Evolutionary conservation across 345 rosid genomes (phyloP).

Genomic region (Lagerstroemia speciosa): DNA sequence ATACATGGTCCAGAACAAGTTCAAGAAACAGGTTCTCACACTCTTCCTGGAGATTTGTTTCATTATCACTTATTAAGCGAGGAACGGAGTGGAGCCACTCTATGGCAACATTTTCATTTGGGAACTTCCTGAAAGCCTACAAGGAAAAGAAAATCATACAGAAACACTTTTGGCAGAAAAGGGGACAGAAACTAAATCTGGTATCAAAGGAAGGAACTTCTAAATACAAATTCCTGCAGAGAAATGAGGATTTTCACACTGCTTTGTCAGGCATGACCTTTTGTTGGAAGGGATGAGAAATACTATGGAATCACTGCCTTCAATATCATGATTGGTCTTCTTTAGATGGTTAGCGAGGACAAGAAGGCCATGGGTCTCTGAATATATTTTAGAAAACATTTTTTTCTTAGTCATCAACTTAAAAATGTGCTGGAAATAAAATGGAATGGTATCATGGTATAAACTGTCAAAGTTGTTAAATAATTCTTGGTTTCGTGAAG

Average conservation of each 20-base stretch:
- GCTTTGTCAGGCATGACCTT: background rate
- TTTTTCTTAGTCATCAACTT: background rate
- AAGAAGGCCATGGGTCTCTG: background rate
- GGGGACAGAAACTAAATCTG: background rate
- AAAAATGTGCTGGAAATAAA: background rate
- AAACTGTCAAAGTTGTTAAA: background rate
- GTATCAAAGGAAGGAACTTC: background rate
- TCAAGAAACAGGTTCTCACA: constrained; percentile 85
- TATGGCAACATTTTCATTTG: constrained; percentile 47
- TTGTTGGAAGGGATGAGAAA: background rate
- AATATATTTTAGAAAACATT: background rate
- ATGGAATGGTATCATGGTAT: background rate
- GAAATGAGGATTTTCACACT: background rate
- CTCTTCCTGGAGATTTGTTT: constrained; percentile 89
- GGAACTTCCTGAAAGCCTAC: constrained; percentile 62
- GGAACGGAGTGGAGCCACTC: constrained; percentile 96
- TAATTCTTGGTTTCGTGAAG: background rate
- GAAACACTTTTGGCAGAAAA: background rate
- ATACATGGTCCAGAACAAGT: constrained; percentile 63
- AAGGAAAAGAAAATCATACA: background rate
- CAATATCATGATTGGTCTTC: background rate
- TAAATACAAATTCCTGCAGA: background rate
- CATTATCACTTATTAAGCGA: constrained; percentile 71
- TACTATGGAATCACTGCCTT: background rate
- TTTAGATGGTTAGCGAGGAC: background rate